These are phyloP conservation scores for Neurospora sp. DNA, from an alignment of 495 filamentous ascomycete genomes.

Conservation along the genomic window DNA sequence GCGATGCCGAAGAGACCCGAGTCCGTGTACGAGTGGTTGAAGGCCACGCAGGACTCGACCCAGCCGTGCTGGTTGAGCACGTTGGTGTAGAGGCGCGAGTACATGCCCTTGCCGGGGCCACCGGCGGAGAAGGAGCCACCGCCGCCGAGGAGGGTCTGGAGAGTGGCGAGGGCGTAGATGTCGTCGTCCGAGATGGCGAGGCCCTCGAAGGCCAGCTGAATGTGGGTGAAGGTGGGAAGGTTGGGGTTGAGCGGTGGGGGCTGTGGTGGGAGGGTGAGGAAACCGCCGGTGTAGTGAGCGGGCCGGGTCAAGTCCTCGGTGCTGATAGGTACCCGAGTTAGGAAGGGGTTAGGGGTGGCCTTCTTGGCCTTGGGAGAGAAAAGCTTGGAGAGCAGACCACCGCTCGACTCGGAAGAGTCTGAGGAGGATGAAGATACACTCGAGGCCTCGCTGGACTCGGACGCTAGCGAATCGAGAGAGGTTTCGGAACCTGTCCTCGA, in stretches of 20 bases:
- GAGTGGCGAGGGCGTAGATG: constrained; percentile 92
- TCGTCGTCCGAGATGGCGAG: constrained; percentile 81
- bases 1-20: constrained; percentile 90
- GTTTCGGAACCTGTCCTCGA: constrained; percentile 48
- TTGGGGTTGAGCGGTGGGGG: constrained; percentile 67
- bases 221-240: constrained; percentile 74
- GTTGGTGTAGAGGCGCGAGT: constrained; percentile 92
- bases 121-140: constrained; percentile 97
- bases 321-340: constrained; percentile 29
- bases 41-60: constrained; percentile 89
- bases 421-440: constrained; percentile 27
- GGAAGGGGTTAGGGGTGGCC: constrained; percentile 37
- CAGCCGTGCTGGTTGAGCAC: constrained; percentile 95
- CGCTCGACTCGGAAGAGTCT: constrained; percentile 42
- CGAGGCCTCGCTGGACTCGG: constrained; percentile 30
- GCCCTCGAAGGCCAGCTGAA: constrained; percentile 93
- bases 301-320: constrained; percentile 50
- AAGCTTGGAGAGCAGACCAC: constrained; percentile 60
- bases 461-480: constrained; percentile 28
- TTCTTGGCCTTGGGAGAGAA: constrained; percentile 75
- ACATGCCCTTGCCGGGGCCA: constrained; percentile 98
- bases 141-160: constrained; percentile 91
- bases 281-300: constrained; percentile 88
- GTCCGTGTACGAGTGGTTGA: constrained; percentile 96
- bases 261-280: constrained; percentile 71